Conservation (phyloP, 805 yeast genomes). For the Hanseniaspora jakobsenii region DNA sequence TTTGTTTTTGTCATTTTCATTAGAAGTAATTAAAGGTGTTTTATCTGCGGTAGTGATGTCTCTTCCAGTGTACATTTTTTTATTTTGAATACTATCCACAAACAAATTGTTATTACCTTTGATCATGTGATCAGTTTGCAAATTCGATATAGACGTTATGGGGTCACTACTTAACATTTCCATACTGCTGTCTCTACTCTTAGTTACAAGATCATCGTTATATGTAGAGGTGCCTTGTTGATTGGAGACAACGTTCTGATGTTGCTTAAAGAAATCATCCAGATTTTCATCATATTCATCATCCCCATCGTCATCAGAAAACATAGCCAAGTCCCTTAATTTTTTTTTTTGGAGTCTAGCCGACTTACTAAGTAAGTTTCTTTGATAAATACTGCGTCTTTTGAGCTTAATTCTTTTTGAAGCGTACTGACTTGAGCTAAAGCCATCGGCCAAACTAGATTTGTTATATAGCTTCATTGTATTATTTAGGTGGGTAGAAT, state of each 20-base stretch:
- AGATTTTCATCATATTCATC: conserved; percentile 12
- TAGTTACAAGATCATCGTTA: too few relatives aligned
- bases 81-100: not conserved
- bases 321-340: conserved; percentile 10
- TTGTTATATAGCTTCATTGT: conserved; percentile 14
- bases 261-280: conserved; percentile 2
- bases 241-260: too few relatives aligned
- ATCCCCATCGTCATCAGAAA: conserved; percentile 15
- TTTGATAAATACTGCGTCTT: conserved; percentile 9
- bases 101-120: not conserved
- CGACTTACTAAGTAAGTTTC: not conserved
- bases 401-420: conserved; percentile 4
- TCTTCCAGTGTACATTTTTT: too few relatives aligned
- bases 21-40: too few relatives aligned
- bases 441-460: not conserved
- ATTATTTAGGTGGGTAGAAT: conserved; percentile 2
- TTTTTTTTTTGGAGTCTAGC: conserved; percentile 8
- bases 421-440: not conserved
- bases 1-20: not conserved
- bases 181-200: not conserved
- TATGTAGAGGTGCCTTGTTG: too few relatives aligned
- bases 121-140: not conserved
- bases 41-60: too few relatives aligned
- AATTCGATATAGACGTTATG: not conserved
- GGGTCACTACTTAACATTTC: not conserved